Conservation (phyloP, 1,284 basidiomycete genomes). For the Jaminaea rosea region DNA sequence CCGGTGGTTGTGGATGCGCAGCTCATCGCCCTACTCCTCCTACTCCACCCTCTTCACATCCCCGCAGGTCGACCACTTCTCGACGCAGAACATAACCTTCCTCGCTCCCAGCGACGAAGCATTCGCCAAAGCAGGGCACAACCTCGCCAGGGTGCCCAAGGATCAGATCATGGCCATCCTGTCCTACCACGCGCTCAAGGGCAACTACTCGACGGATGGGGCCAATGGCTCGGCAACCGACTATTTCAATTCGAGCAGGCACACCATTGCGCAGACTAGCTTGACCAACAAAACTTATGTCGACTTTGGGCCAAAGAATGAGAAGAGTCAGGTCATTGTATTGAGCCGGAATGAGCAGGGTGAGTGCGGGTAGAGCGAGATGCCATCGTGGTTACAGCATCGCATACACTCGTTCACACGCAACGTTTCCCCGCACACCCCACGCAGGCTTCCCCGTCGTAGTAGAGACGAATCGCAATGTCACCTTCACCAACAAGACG, state of each 20-base stretch:
- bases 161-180: conserved; percentile 53
- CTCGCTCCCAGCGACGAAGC: conserved; percentile 48
- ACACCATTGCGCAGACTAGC: conserved; percentile 56
- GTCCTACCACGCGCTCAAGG: conserved; percentile 58
- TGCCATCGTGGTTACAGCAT: no score
- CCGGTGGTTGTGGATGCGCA: neutral
- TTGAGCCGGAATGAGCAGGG: neutral
- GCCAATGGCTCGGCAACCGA: no score
- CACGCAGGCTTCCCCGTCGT: neutral
- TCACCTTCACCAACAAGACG: conserved; percentile 45
- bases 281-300: conserved; percentile 49
- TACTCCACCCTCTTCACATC: neutral
- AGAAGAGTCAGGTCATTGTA: neutral
- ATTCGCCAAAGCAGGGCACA: conserved; percentile 32
- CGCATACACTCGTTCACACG: no score
- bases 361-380: no score
- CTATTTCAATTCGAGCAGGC: neutral
- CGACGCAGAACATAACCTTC: conserved; percentile 27
- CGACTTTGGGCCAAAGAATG: neutral
- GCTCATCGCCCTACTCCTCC: neutral
- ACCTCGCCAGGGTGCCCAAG: conserved; percentile 35
- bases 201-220: no score
- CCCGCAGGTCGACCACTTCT: neutral
- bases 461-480: neutral
- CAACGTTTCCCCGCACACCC: no score